phyloP scores from a whole-genome alignment of 1,284 basidiomycete species.

The Neolentinus lepideus region DNA sequence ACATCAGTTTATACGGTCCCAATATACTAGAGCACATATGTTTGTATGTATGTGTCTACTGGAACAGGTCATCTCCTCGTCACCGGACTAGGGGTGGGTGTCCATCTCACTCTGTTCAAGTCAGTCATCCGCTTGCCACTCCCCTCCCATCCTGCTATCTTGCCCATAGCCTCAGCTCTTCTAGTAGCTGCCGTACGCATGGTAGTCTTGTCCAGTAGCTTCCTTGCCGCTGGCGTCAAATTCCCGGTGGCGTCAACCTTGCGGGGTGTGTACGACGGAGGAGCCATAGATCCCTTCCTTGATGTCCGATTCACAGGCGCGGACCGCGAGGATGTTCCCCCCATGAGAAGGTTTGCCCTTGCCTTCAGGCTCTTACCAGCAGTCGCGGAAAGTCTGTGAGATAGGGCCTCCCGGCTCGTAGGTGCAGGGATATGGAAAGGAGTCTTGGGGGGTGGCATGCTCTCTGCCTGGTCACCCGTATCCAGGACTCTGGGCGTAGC shows the following conservation, averaged over 20 bases:
- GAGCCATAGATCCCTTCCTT: slow-evolving; percentile 51
- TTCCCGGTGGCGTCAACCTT: slow-evolving; percentile 58
- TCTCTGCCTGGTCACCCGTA: slow-evolving; percentile 44
- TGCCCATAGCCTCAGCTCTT: slow-evolving; percentile 66
- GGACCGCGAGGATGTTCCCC: slow-evolving; percentile 1
- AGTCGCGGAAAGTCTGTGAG: slow-evolving; percentile 68
- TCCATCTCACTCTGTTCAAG: slow-evolving; percentile 66
- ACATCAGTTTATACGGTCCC: no score
- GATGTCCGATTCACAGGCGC: not conserved
- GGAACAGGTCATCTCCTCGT: slow-evolving; percentile 21
- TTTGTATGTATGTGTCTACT: not conserved
- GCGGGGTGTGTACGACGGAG: slow-evolving; percentile 63
- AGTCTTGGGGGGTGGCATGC: slow-evolving; percentile 39
- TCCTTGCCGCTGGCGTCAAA: slow-evolving; percentile 75
- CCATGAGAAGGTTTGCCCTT: slow-evolving; percentile 57
- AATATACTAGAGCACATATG: no score
- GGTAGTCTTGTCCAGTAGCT: slow-evolving; percentile 66
- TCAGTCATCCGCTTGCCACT: slow-evolving; percentile 40
- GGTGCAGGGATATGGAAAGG: slow-evolving; percentile 70
- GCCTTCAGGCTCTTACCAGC: slow-evolving; percentile 62
- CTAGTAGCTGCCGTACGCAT: slow-evolving; percentile 52
- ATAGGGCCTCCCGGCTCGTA: slow-evolving; percentile 69
- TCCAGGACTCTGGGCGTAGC: slow-evolving; percentile 80
- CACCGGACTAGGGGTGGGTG: slow-evolving; percentile 59
- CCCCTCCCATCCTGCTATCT: slow-evolving; percentile 51